Evolutionary conservation across 73 alveolate genomes (phyloP).

Genomic region (Tetrahymena elliotti): DNA sequence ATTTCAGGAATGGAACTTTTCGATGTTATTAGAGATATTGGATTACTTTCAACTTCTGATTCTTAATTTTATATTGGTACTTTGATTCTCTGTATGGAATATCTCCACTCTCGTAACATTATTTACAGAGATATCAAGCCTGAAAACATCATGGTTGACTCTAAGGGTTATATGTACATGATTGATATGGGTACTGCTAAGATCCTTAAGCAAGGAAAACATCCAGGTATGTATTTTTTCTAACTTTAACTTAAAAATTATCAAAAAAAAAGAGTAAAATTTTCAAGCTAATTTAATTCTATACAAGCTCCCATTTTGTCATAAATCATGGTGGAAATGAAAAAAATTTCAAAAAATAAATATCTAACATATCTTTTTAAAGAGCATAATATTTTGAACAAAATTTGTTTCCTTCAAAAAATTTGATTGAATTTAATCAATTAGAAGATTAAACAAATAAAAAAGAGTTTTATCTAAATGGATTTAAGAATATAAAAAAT

Average conservation of each 20-base stretch:
- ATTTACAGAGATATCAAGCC: constrained; percentile 72
- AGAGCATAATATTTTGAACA: too few relatives aligned
- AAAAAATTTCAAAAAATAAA: neutral
- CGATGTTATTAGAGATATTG: constrained; percentile 65
- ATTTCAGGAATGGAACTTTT: constrained; percentile 61
- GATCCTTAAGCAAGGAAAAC: neutral
- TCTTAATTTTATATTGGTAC: constrained; percentile 57
- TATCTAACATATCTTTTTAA: too few relatives aligned
- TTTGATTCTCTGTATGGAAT: constrained; percentile 51
- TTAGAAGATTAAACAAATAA: too few relatives aligned
- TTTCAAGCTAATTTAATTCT: neutral
- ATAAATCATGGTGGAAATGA: too few relatives aligned
- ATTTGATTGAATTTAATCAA: too few relatives aligned
- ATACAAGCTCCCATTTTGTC: neutral
- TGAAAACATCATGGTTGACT: constrained; percentile 67
- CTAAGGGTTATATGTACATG: constrained; percentile 53
- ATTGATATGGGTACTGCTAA: constrained; percentile 74
- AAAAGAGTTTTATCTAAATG: too few relatives aligned
- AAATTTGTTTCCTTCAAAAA: too few relatives aligned
- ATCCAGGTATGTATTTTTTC: neutral
- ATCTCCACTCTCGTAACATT: constrained; percentile 61
- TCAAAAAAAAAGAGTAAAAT: neutral
- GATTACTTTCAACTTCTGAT: constrained; percentile 44
- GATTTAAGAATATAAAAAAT: too few relatives aligned
- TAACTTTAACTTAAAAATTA: neutral